These are phyloP conservation scores for Mucor plumbeus DNA, from an alignment of 371 early-diverging fungal species.

Conservation along the genomic window DNA sequence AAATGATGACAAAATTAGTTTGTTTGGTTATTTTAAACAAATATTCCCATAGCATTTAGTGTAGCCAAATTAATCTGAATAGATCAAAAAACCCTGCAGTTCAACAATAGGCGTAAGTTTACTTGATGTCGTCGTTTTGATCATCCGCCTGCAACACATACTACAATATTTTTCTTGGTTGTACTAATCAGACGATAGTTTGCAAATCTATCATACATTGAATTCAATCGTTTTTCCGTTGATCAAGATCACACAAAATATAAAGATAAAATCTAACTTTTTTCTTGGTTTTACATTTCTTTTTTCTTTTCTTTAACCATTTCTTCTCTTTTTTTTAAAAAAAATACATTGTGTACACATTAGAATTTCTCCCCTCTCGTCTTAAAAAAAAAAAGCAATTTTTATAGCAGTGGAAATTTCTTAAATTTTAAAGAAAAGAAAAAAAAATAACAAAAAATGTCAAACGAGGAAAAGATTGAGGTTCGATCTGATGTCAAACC, in stretches of 20 bases:
- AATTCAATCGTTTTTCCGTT: conserved; percentile 8
- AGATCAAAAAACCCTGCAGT: conserved; percentile 8
- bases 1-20: background rate
- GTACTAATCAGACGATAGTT: conserved; percentile 8
- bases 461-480: conserved; percentile 46
- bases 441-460: conserved; percentile 21
- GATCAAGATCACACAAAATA: background rate
- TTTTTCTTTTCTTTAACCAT: background rate
- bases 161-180: background rate
- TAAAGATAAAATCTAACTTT: background rate
- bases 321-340: conserved; percentile 6
- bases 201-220: conserved; percentile 8
- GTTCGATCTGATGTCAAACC: conserved; percentile 16
- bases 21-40: conserved; percentile 4
- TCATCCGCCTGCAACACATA: conserved; percentile 5
- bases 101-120: background rate
- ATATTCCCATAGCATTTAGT: conserved; percentile 11
- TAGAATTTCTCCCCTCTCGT: background rate
- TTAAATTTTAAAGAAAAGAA: background rate
- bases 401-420: background rate
- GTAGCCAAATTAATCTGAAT: background rate
- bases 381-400: background rate
- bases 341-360: background rate
- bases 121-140: conserved; percentile 8
- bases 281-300: background rate